Percentiles rank a stretch among this genome's conserved stretches.
Conservation (phyloP, 1,139 yeast genomes). For the Lodderomyces jiufengensis region DNA sequence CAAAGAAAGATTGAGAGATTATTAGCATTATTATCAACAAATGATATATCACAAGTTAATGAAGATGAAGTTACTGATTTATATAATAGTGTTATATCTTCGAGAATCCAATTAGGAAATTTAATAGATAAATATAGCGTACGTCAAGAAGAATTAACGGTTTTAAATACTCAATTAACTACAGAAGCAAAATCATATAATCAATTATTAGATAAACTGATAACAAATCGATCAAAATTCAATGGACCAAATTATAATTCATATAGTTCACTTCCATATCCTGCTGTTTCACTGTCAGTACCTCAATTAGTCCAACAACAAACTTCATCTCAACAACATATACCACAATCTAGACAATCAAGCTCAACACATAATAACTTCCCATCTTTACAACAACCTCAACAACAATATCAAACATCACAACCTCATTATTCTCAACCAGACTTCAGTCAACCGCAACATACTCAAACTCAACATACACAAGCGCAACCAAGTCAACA, state of each 20-base stretch:
- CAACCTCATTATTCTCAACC: constrained; percentile 12
- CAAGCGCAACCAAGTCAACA: constrained; percentile 14
- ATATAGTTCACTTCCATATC: constrained; percentile 11
- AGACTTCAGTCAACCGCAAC: not conserved
- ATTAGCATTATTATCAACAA: constrained; percentile 52
- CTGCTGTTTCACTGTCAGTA: constrained; percentile 7
- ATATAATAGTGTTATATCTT: constrained; percentile 66
- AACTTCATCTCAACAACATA: not conserved
- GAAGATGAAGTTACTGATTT: constrained; percentile 50
- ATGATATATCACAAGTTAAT: constrained; percentile 18
- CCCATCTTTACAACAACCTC: constrained; percentile 7
- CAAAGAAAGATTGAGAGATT: constrained; percentile 60
- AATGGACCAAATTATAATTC: constrained; percentile 7
- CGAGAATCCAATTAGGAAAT: constrained; percentile 70
- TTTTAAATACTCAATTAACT: constrained; percentile 66
- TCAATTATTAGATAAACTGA: constrained; percentile 57
- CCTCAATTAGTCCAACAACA: constrained; percentile 1
- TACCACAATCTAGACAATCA: constrained; percentile 6
- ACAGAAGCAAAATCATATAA: constrained; percentile 69
- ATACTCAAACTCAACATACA: constrained; percentile 16
- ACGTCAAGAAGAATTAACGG: constrained; percentile 69
- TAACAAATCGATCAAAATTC: constrained; percentile 20
- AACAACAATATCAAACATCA: constrained; percentile 2
- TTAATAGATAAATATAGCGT: constrained; percentile 72
- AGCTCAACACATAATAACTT: too few species aligned